Evolutionary conservation across 108 stramenopile genomes (phyloP), one percentile per base, ranked within the genome.

Genomic region (Pseudonitzschia multistriata): DNA sequence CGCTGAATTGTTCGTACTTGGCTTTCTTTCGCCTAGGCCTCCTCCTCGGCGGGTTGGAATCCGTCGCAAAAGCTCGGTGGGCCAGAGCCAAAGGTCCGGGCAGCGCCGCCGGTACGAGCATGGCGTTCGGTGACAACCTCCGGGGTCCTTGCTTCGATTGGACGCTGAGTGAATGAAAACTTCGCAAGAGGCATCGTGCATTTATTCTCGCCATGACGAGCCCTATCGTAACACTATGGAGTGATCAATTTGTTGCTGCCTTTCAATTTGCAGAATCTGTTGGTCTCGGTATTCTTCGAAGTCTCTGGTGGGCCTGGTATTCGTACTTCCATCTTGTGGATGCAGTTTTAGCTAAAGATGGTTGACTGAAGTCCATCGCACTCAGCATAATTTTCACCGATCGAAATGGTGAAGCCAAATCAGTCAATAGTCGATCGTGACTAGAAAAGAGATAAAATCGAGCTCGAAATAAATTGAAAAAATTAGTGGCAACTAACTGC

Each of bases 1-100:
- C 69, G 34, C 34, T 66, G 57, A 59, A 78, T 49, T 78, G 59
- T 68, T 78, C 77, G 62, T 78, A 78, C 21, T 67, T 72, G 40
- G 49, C 56, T 25, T 70, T 52, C 27, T 33, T 52, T 19, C 71
- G 57, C 25, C 76, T 50, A 17, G 25, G 54, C 34, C 57, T 30
- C 34, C 27, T 14, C 3, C 35, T 59, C 31, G 31, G n/a, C n/a
- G n/a, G 7, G 15, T 45, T 45, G 2, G 40, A n/a, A 27, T 30
- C 27, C 7, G 50, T 67, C 24, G 37, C 42, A 30, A 65, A 22
- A 22, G 5, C 15, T 14, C 42, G 63, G 42, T 31, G 30, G 24
- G 3, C 7, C 21, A 24, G 13, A 33, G 33, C 19, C 10, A 22
- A 6, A 47, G 63, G 11, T 28, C 10, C 25, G 11, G 47, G 21